A percentile compares a stretch with the other conserved stretches of the same genome.
Conservation (phyloP, 2,329 filamentous ascomycete genomes). For the Aspergillus oerlinghausenensis region DNA sequence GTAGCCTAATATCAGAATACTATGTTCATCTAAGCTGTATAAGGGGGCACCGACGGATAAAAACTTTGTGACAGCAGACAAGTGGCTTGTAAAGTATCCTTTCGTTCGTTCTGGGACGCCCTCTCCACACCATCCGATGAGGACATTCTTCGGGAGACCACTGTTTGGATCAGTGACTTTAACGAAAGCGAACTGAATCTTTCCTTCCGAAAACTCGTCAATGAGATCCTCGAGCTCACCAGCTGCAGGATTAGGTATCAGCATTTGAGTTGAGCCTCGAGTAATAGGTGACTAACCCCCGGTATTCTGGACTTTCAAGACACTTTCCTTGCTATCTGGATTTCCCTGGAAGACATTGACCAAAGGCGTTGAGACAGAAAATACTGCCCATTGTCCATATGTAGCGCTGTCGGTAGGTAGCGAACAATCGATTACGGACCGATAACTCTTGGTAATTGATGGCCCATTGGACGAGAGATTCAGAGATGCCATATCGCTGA, state of each 20-base stretch:
- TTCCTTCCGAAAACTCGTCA: constrained; percentile 94
- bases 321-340: constrained; percentile 78
- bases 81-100: constrained; percentile 95
- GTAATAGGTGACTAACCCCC: constrained; percentile 58
- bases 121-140: constrained; percentile 96
- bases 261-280: background rate
- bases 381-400: constrained; percentile 88
- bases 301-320: constrained; percentile 88
- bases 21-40: background rate
- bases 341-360: constrained; percentile 87
- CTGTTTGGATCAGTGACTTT: constrained; percentile 96
- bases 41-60: constrained; percentile 60
- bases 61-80: constrained; percentile 82
- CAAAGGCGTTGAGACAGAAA: constrained; percentile 86
- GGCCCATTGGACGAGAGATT: constrained; percentile 75
- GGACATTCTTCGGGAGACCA: constrained; percentile 79
- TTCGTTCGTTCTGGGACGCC: constrained; percentile 98
- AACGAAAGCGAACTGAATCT: constrained; percentile 93
- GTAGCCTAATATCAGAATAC: constrained; percentile 1
- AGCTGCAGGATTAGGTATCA: constrained; percentile 51
- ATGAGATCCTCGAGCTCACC: constrained; percentile 85
- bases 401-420: constrained; percentile 66
- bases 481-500: constrained; percentile 64
- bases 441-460: constrained; percentile 73
- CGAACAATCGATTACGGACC: constrained; percentile 60